Evolutionary conservation across 768 basidiomycete genomes (phyloP).

Genomic region (Gyrodon lividus): DNA sequence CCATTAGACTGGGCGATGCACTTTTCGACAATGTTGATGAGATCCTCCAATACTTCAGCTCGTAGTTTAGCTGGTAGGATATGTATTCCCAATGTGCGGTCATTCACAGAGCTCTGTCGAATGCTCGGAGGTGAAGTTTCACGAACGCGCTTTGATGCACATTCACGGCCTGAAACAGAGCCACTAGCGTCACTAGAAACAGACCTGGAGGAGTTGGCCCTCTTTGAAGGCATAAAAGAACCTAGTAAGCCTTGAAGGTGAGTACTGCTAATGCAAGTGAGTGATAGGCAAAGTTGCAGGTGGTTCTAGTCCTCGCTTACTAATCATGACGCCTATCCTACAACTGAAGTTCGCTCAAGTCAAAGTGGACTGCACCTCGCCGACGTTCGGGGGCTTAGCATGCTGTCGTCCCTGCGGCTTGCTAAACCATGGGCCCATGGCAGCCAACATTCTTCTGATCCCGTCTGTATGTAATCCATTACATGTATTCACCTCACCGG

Average conservation of each 20-base stretch:
- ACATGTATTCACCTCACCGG: too few relatives aligned
- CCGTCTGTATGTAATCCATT: too few relatives aligned
- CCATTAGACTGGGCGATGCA: background rate
- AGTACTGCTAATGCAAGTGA: too few relatives aligned
- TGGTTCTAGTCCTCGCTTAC: too few relatives aligned
- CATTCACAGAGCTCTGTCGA: slow-evolving; percentile 5
- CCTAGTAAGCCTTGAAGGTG: background rate
- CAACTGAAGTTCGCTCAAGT: too few relatives aligned
- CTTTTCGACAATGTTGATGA: slow-evolving; percentile 27
- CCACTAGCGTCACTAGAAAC: background rate
- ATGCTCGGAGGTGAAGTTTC: slow-evolving; percentile 8
- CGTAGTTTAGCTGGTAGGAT: slow-evolving; percentile 35
- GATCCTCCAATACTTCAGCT: slow-evolving; percentile 17
- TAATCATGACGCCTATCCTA: too few relatives aligned
- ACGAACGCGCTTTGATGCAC: slow-evolving; percentile 13
- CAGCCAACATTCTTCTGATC: background rate
- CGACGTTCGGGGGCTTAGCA: background rate
- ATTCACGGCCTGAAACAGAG: background rate
- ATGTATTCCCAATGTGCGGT: slow-evolving; percentile 19
- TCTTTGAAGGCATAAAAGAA: slow-evolving; percentile 13
- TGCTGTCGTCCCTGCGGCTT: background rate
- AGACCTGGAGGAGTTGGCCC: slow-evolving; percentile 6
- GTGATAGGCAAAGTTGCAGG: too few relatives aligned
- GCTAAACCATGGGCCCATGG: too few relatives aligned
- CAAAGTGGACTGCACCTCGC: too few relatives aligned